Evolutionary conservation across 768 basidiomycete genomes (phyloP), one percentile per base, ranked within the genome.

Genomic region (Pisolithus albus): DNA sequence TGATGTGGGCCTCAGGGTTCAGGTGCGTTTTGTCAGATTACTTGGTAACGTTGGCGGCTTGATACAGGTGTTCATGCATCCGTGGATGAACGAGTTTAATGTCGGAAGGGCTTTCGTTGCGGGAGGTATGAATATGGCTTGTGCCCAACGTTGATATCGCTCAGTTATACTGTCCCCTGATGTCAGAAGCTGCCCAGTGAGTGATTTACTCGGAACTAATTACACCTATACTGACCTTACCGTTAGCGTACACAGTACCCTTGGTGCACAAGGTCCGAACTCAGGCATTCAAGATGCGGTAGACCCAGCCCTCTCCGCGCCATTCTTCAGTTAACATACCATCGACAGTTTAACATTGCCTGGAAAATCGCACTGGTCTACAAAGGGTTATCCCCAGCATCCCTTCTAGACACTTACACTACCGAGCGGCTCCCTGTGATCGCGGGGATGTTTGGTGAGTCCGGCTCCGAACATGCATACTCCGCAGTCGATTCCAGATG

Each of bases 391-490:
- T 32, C 30, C 30, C 9, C 30, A 59, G 11, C 56, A 3, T 54
- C 65, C 4, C 62, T 75, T 18, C 68, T 75, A 7, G 55, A 66
- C 34, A 64, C 70, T 1, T 75, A 76, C 53, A 61, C 57, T 19
- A 57, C 65, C 18, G 75, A 75, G 57, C 70, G 75, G 21, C 51
- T 74, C 38, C 72, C 68, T 7, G 70, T 75, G 34, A 71, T 75
- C 43, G 64, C 65, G 1, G 64, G 69, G 45, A 73, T 13, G 9
- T n/a, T 43, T 7, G 41, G 21, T 13, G 21, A 19, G 11, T 21
- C 41, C 19, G 19, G 16, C 8, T 3, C 39, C 39, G 3, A 2
- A 40, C 11, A 19, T n/a, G n/a, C n/a, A n/a, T 11, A 11, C 30
- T 10, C 30, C 11, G 5, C 11, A 13, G 5, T n/a, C 39, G 8